phyloP scores from a whole-genome alignment of 192 early-diverging fungal species.

The Coemansia sp. region DNA sequence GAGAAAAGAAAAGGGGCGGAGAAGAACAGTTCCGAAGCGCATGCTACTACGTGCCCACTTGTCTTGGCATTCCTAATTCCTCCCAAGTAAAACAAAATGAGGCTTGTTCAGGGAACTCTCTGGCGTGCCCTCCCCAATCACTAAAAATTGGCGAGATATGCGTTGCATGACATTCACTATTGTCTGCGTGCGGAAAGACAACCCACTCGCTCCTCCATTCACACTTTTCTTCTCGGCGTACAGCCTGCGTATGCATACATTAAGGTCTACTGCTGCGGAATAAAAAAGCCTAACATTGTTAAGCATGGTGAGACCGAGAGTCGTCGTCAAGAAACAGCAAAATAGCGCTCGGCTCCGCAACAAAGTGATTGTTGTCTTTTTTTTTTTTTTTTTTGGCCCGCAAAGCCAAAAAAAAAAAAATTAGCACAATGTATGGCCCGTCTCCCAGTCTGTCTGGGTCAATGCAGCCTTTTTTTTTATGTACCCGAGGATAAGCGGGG shows the following conservation, averaged over 20 bases:
- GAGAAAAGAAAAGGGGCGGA: too few species aligned
- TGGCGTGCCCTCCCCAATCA: neutral
- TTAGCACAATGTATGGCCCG: too few species aligned
- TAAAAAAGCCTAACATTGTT: slow-evolving; percentile 2
- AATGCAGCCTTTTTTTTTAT: too few species aligned
- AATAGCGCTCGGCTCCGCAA: neutral
- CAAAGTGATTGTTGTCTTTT: neutral
- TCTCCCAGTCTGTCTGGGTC: too few species aligned
- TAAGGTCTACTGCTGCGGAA: neutral
- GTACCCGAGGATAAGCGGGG: too few species aligned
- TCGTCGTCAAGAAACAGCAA: neutral
- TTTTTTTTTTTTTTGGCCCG: too few species aligned
- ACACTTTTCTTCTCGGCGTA: neutral
- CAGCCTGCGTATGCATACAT: too few species aligned
- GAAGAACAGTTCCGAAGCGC: neutral
- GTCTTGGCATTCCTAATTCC: neutral
- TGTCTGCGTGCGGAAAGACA: neutral
- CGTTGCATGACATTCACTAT: neutral
- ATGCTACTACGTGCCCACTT: neutral
- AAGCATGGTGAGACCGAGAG: too few species aligned
- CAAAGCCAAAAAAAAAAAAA: too few species aligned
- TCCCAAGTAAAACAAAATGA: too few species aligned
- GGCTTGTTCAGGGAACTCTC: neutral
- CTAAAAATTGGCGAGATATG: neutral
- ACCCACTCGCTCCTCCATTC: neutral